Conservation (phyloP, 805 yeast genomes). For the Priceomyces medius region DNA sequence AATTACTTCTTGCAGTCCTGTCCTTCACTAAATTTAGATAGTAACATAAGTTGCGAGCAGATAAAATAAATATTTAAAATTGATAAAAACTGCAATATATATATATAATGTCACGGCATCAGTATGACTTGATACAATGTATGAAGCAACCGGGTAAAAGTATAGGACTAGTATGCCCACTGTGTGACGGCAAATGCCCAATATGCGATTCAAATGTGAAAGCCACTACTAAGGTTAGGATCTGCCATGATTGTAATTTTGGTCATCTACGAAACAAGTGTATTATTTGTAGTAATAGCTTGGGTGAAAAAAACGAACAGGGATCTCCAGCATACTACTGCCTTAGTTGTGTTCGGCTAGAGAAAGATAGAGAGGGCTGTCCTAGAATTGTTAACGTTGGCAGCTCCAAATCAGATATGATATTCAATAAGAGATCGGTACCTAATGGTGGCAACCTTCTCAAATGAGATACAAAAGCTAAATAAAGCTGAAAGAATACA, state of each 20-base stretch:
- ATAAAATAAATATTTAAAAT: not conserved
- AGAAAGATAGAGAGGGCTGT: slow-evolving; percentile 88
- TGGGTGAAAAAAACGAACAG: slow-evolving; percentile 48
- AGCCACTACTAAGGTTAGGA: slow-evolving; percentile 61
- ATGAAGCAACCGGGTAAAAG: slow-evolving; percentile 78
- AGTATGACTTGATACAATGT: slow-evolving; percentile 80
- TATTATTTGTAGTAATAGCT: slow-evolving; percentile 71
- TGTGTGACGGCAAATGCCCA: slow-evolving; percentile 91
- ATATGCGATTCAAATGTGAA: slow-evolving; percentile 82
- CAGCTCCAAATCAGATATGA: slow-evolving; percentile 64
- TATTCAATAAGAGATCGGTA: slow-evolving; percentile 53
- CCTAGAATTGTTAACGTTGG: slow-evolving; percentile 83
- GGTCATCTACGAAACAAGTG: slow-evolving; percentile 67
- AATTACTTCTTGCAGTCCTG: not conserved
- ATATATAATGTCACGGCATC: slow-evolving; percentile 77
- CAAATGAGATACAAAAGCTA: too few species aligned
- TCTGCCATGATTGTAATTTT: slow-evolving; percentile 84
- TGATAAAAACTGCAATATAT: not conserved
- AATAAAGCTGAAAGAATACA: too few species aligned
- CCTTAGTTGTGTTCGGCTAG: slow-evolving; percentile 75
- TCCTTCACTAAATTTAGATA: not conserved
- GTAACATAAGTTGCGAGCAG: not conserved
- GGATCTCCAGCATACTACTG: slow-evolving; percentile 69
- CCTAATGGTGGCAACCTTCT: slow-evolving; percentile 6
- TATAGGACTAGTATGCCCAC: slow-evolving; percentile 71